Evolutionary conservation across 2,329 filamentous ascomycete species (phyloP).

Genomic region (Incumbomyces delicatus): DNA sequence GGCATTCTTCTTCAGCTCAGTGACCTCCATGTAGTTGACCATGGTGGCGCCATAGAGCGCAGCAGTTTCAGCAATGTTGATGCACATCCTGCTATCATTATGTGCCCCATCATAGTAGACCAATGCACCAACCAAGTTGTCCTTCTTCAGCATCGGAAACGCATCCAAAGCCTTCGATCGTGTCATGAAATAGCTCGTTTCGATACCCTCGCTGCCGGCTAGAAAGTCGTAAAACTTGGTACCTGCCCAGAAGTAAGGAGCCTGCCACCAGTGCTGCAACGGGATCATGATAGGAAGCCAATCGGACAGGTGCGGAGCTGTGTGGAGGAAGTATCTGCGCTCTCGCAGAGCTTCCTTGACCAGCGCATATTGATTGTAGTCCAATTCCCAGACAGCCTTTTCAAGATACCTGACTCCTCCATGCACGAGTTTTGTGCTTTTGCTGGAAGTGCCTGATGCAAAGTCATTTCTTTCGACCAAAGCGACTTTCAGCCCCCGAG

Average conservation of each 20-base stretch:
- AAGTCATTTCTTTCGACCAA: conserved; percentile 78
- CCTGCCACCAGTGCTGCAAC: conserved; percentile 73
- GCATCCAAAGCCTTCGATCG: conserved; percentile 77
- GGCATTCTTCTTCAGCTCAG: conserved; percentile 62
- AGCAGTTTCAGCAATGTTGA: conserved; percentile 77
- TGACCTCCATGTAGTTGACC: conserved; percentile 76
- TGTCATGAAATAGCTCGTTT: conserved; percentile 80
- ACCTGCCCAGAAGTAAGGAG: conserved; percentile 61
- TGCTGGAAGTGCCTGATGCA: conserved; percentile 70
- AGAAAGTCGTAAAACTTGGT: conserved; percentile 77
- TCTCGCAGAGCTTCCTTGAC: conserved; percentile 75
- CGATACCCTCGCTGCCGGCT: conserved; percentile 76
- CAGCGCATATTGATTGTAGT: conserved; percentile 68
- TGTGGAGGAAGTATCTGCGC: conserved; percentile 73
- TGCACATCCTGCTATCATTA: conserved; percentile 89
- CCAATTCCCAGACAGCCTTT: conserved; percentile 76
- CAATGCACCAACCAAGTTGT: conserved; percentile 67
- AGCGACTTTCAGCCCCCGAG: conserved; percentile 68
- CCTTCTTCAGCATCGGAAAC: conserved; percentile 79
- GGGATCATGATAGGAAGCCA: conserved; percentile 80
- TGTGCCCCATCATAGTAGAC: conserved; percentile 90
- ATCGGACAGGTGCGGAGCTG: conserved; percentile 68
- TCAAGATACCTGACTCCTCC: conserved; percentile 77
- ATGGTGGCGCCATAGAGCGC: conserved; percentile 78
- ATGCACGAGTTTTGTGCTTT: conserved; percentile 80